These are phyloP conservation scores for Pichia heedii DNA, from an alignment of 805 yeast species.

Conservation along the genomic window DNA sequence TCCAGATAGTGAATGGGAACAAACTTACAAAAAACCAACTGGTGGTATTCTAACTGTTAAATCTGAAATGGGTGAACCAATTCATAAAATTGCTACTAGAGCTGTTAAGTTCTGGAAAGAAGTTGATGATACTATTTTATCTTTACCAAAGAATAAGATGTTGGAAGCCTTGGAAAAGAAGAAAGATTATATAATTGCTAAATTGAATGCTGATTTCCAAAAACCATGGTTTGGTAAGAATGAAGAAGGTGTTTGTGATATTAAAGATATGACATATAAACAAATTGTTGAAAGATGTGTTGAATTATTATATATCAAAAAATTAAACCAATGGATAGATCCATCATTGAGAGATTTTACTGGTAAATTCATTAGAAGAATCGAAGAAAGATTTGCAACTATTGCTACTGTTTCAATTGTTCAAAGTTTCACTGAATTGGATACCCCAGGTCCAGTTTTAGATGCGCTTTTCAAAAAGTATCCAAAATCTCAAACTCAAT, in stretches of 20 bases:
- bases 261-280: conserved; percentile 91
- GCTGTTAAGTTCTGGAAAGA: conserved; percentile 98
- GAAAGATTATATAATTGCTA: conserved; percentile 76
- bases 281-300: conserved; percentile 83
- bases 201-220: conserved; percentile 89
- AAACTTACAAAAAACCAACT: conserved; percentile 86
- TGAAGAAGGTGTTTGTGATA: conserved; percentile 71
- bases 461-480: conserved; percentile 55
- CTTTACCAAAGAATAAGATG: conserved; percentile 81
- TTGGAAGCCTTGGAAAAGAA: conserved; percentile 73
- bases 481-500: conserved; percentile 70
- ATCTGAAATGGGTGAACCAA: conserved; percentile 99
- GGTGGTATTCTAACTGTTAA: conserved; percentile 96
- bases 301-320: conserved; percentile 77
- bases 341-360: conserved; percentile 73
- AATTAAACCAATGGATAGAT: conserved; percentile 84
- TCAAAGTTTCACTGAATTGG: conserved; percentile 63
- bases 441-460: conserved; percentile 54
- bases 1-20: conserved; percentile 82
- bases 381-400: conserved; percentile 88
- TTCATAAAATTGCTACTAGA: conserved; percentile 96
- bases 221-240: conserved; percentile 95
- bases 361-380: conserved; percentile 83
- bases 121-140: conserved; percentile 87
- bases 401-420: conserved; percentile 53